Conservation (phyloP, 192 early-diverging fungal genomes). For the Oehlia diaphana region DNA sequence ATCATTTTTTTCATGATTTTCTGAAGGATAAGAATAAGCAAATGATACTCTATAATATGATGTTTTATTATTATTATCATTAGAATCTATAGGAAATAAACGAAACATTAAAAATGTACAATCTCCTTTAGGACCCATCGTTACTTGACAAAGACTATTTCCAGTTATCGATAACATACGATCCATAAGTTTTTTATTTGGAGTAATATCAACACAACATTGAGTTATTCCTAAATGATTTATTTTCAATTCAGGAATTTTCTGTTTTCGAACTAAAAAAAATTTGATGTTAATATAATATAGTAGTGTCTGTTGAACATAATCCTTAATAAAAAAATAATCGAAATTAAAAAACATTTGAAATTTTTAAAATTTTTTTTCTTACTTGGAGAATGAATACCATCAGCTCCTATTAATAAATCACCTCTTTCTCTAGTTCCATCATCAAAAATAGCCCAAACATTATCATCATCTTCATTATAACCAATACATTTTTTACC, state of each 20-base stretch:
- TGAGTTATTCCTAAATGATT: background rate
- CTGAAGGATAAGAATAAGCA: background rate
- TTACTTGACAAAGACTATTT: background rate
- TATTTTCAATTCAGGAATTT: background rate
- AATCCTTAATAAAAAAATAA: no score
- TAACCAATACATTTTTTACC: slow-evolving; percentile 15
- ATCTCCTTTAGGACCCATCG: background rate
- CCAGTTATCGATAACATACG: background rate
- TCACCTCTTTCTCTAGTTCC: slow-evolving; percentile 12
- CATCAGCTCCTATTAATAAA: slow-evolving; percentile 8
- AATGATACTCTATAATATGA: background rate
- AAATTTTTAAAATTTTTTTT: background rate
- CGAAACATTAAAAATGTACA: background rate
- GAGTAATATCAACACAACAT: background rate
- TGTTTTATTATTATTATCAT: no score
- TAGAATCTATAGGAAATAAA: background rate
- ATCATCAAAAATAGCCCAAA: slow-evolving; percentile 16
- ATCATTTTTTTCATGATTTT: background rate
- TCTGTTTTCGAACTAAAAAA: slow-evolving; percentile 11
- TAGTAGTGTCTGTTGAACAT: no score
- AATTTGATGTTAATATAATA: no score
- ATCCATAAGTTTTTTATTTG: background rate
- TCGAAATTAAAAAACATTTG: no score
- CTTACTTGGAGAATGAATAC: slow-evolving; percentile 17
- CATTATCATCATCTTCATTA: slow-evolving; percentile 1